Evolutionary conservation across 345 rosid genomes (phyloP), one percentile per base, ranked within the genome.

Genomic region (Trapa bicornis): DNA sequence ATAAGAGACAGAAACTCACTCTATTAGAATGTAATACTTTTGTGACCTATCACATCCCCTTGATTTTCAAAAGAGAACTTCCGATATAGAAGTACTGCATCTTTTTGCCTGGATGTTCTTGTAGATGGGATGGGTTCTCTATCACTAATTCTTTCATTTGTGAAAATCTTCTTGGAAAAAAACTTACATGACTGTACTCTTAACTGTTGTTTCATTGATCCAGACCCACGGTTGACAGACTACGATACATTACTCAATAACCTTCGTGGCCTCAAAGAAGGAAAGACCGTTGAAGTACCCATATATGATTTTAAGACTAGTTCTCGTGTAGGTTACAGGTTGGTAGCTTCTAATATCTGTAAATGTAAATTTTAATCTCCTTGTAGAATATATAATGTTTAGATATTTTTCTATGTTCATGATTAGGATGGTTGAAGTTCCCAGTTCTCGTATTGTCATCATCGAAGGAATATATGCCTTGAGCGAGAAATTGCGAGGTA

Each of bases 191-290:
- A 67, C 33, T 37, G 11, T 58, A 68, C 47, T 17, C 66, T 8
- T 47, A 47, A 71, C 52, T 65, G 66, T 16, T 60, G 39, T 47
- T 65, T 74, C 56, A 32, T 32, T 79, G 66, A 66, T 76, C 78
- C 92, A 94, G 99, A 94, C 68, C 99, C 99, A 15, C 85, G 97
- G 47, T 73, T 94, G 95, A 91, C 96, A 9, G 99, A 94, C 79
- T 94, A 94, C 77, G 87, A 82, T 64, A 85, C 95, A 45, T 86
- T 94, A 77, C 96, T 94, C 47, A 86, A 86, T 42, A 94, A 94
- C 80, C 81, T 94, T 64, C 91, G 78, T 33, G 95, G 91, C 64
- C 74, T 94, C 42, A 89, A 77, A 80, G 97, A 77, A 22, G 99
- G 99, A 69, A 91, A 87, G 79, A 76, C 95, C 52, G 90, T 84